Conservation (phyloP, 495 filamentous ascomycete species). For the Chaetomium fimeti region DNA sequence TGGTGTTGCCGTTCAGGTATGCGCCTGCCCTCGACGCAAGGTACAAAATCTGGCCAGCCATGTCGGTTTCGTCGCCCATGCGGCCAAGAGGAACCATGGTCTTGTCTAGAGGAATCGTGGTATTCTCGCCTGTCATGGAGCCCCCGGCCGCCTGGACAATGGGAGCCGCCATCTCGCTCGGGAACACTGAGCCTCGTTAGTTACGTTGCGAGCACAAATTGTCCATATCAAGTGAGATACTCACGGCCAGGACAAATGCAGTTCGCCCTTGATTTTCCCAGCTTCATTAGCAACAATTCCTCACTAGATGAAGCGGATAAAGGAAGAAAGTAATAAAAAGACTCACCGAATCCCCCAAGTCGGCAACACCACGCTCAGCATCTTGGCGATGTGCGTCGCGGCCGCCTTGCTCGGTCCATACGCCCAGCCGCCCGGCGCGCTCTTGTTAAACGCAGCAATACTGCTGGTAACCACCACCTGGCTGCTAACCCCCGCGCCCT, state of each 20-base stretch:
- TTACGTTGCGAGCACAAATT: not conserved
- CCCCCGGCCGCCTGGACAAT: constrained; percentile 44
- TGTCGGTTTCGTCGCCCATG: constrained; percentile 49
- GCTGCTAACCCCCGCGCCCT: constrained; percentile 32
- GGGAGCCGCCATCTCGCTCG: constrained; percentile 60
- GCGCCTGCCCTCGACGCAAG: constrained; percentile 61
- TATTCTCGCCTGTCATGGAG: constrained; percentile 31
- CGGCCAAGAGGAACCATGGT: constrained; percentile 34
- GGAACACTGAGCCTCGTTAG: constrained; percentile 49
- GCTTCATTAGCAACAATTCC: constrained; percentile 40
- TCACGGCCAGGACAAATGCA: constrained; percentile 65
- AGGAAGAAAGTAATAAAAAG: not conserved
- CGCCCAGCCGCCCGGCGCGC: constrained; percentile 55
- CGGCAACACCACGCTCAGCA: constrained; percentile 52
- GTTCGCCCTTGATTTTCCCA: constrained; percentile 49
- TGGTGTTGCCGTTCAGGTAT: constrained; percentile 60
- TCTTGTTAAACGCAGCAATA: constrained; percentile 60
- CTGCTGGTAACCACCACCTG: constrained; percentile 65
- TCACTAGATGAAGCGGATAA: not conserved
- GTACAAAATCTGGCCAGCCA: constrained; percentile 62
- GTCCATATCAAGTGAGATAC: constrained; percentile 20
- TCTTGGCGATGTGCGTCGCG: constrained; percentile 62
- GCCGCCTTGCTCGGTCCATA: constrained; percentile 65
- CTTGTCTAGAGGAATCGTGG: constrained; percentile 29
- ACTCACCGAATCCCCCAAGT: constrained; percentile 57